Base-by-base conservation (phyloP, 352 stramenopile species). In the Phytophthora tubulina region DNA sequence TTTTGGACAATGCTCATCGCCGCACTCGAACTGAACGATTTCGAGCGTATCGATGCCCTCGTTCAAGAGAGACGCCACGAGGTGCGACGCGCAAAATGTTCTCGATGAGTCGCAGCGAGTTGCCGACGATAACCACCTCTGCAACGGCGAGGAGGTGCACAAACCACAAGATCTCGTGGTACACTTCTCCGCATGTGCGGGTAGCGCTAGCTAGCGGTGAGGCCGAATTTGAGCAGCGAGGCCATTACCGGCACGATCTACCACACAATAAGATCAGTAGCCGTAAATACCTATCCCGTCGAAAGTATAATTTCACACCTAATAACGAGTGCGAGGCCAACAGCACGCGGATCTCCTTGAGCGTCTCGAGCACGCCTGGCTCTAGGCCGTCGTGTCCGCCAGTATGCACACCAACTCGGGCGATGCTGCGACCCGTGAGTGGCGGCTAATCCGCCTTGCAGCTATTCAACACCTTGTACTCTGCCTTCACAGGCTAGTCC, bases 21-120 rank as follows among this genome's bases (percentile, higher is more conserved):
- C 53, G 15, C 78, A 84, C 52, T 93, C 76, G 49, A 90, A 93
- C 72, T 95, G 86, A 33, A 96, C 80, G 30, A 72, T 86, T 63
- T 96, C 89, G 32, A 96, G 77, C 3, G 84, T 86, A 38, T 95
- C 89, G 35, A 95, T 95, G 45, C 89, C 89, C 27, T 86, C 84
- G 48, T 85, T 75, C 69, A 3, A 93, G 52, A 15, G 76, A 73
- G 4, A 92, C 81, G 13, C 89, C 86, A 0, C 76, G 84, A 48
- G 86, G 75, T 0, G 83, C 78, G 3, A 84, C 71, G 39, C 82
- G 84, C 54, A 96, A 64, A n/a, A 96, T 84, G 17, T 90, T 88
- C 57, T 96, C 87, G 15, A 96, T 72, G 39, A 95, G 86, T 4
- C 87, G 81, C 35, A 96, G 70, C 53, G 86, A 93, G 49, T 92